These are phyloP conservation scores for Vigna trinervia DNA, from an alignment of 306 rosid species.

Conservation along the genomic window DNA sequence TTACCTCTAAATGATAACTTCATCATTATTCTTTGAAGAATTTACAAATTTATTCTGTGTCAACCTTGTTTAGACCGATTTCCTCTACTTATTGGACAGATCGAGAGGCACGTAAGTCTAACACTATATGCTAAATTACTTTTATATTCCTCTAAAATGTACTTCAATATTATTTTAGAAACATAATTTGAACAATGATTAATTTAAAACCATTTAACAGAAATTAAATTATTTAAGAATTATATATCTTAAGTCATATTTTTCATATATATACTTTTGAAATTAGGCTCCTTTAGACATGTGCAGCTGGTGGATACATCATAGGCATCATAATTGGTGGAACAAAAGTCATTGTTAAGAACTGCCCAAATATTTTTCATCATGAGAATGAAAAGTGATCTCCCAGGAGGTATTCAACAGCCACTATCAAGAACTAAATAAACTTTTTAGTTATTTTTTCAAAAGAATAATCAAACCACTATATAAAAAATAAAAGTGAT, in stretches of 20 bases:
- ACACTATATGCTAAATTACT: background rate
- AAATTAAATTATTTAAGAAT: background rate
- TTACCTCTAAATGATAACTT: too few relatives aligned
- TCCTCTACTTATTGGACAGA: too few relatives aligned
- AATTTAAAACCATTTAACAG: background rate
- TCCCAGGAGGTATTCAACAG: background rate
- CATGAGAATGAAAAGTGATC: constrained; percentile 23
- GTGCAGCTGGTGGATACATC: constrained; percentile 1
- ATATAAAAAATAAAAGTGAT: too few relatives aligned
- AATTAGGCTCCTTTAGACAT: background rate
- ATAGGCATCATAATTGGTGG: constrained; percentile 11
- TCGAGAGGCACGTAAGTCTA: background rate
- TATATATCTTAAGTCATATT: background rate
- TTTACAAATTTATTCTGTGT: background rate
- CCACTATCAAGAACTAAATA: background rate
- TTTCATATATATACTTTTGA: background rate
- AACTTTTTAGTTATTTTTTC: background rate
- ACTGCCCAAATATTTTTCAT: background rate
- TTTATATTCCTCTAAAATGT: background rate
- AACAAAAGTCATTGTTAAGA: background rate
- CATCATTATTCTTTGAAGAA: background rate
- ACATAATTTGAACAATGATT: background rate
- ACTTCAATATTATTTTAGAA: background rate
- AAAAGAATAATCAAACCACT: background rate
- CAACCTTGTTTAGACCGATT: too few relatives aligned